Evolutionary conservation across 768 basidiomycete species (phyloP), one percentile per base, ranked within the genome.

Genomic region (Suillus occidentalis): DNA sequence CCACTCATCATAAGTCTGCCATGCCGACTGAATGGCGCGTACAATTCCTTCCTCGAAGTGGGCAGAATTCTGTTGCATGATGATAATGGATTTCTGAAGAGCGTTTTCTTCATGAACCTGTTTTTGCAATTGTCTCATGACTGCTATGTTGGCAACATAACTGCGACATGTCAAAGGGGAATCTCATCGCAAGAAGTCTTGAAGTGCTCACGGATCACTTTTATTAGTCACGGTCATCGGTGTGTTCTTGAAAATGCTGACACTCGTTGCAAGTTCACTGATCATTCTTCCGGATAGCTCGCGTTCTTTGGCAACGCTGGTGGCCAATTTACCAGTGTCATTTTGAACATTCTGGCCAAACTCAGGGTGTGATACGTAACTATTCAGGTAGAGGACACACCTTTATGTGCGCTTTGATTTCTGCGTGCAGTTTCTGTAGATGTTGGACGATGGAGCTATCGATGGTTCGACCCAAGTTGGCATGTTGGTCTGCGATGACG

Each of bases 341-440:
- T 95, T 97, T 84, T 97, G 95, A 12, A 98, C 89, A 67, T 94
- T 94, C 90, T 92, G 61, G 16, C 62, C 37, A 8, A 28, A 47
- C 36, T 63, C 18, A 58, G 56, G 49, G 6, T n/a, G n/a, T 18
- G 20, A 16, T 8, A 12, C n/a, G 37, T 20, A 61, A 20, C 9
- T 10, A 55, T 31, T 14, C 13, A 31, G 22, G 14, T 2, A 40
- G 22, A 71, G 25, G 42, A 20, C 78, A 2, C 50, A 92, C 94
- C 86, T 93, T 95, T 75, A 99, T 91, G 77, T 99, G 97, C 2
- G 96, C 97, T 79, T 98, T 99, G 76, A 99, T 95, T 77, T 99
- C 97, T 2, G 87, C 82, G 37, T 90, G 81, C n/a, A 99, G 85
- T 77, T 99, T 99, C 78, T 97, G 91, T 10, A 99, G 85, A 75